Evolutionary conservation across 2,329 filamentous ascomycete species (phyloP).

Genomic region (Aspergillus pseudoterreus): DNA sequence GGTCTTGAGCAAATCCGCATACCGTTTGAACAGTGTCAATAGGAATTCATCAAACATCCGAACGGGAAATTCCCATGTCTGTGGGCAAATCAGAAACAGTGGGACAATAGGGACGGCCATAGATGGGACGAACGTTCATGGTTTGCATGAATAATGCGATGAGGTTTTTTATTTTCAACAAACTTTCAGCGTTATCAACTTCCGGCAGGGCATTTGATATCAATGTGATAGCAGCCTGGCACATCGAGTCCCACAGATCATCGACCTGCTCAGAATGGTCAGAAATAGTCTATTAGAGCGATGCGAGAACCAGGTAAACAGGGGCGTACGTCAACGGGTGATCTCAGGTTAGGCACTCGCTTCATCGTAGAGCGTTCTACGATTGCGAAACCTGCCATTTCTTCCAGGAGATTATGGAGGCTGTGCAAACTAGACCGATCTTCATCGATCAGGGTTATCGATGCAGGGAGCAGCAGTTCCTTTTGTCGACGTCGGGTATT

Average conservation of each 20-base stretch:
- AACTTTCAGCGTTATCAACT: constrained; percentile 80
- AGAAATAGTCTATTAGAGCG: background rate
- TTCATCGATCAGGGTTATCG: constrained; percentile 73
- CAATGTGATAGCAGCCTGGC: constrained; percentile 75
- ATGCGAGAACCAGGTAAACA: too few relatives aligned
- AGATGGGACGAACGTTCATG: constrained; percentile 68
- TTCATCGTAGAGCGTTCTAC: constrained; percentile 93
- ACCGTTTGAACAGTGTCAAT: constrained; percentile 87
- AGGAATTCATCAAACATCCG: constrained; percentile 77
- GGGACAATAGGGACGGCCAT: background rate
- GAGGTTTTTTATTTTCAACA: constrained; percentile 92
- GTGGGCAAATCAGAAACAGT: background rate
- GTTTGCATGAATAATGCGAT: constrained; percentile 95
- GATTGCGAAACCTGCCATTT: constrained; percentile 93
- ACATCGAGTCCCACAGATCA: constrained; percentile 98
- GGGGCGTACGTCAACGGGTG: constrained; percentile 66
- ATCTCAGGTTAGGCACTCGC: constrained; percentile 76
- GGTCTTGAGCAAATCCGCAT: constrained; percentile 83
- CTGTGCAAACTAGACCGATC: constrained; percentile 85
- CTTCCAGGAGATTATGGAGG: constrained; percentile 79
- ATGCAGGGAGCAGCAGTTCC: constrained; percentile 75
- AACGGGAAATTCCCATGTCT: constrained; percentile 89
- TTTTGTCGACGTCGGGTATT: constrained; percentile 87
- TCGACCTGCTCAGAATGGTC: constrained; percentile 63
- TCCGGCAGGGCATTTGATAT: constrained; percentile 74